Evolutionary conservation across 805 yeast species (phyloP).

Genomic region (Candida krabiensis): DNA sequence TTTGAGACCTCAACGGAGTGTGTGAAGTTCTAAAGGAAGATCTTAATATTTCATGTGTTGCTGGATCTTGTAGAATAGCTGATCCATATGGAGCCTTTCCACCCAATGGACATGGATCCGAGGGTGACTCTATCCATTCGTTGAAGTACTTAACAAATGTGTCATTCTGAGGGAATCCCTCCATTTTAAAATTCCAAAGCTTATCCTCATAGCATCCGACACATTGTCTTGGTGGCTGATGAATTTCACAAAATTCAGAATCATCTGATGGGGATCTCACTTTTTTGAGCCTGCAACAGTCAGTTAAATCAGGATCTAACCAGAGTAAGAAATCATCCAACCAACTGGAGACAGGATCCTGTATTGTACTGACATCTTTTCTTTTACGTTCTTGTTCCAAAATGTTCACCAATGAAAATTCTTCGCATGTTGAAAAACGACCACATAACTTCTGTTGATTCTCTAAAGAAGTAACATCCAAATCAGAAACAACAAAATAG

Average conservation of each 20-base stretch:
- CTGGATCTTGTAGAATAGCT: slow-evolving; percentile 48
- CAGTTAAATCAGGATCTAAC: slow-evolving; percentile 82
- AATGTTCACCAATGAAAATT: slow-evolving; percentile 74
- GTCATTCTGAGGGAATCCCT: slow-evolving; percentile 76
- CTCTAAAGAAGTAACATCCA: slow-evolving; percentile 58
- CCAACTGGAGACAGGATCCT: slow-evolving; percentile 90
- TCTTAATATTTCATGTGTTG: slow-evolving; percentile 42
- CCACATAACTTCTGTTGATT: slow-evolving; percentile 83
- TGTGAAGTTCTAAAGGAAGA: slow-evolving; percentile 82
- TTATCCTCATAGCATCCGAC: slow-evolving; percentile 66
- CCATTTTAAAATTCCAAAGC: slow-evolving; percentile 71
- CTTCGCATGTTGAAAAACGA: slow-evolving; percentile 79
- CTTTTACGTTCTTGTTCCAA: slow-evolving; percentile 83
- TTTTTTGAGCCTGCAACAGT: slow-evolving; percentile 77
- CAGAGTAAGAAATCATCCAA: slow-evolving; percentile 85
- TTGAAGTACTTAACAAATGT: slow-evolving; percentile 68
- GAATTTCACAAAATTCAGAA: slow-evolving; percentile 63
- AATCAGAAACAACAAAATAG: slow-evolving; percentile 73
- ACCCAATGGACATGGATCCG: slow-evolving; percentile 92
- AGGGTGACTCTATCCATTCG: slow-evolving; percentile 78
- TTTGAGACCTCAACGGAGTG: slow-evolving; percentile 73
- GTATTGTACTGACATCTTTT: slow-evolving; percentile 59
- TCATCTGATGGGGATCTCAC: slow-evolving; percentile 28
- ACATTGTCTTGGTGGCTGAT: slow-evolving; percentile 69
- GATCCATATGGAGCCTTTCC: slow-evolving; percentile 89